A percentile compares a stretch with the other conserved stretches of the same genome.
phyloP scores from a whole-genome alignment of 2,329 filamentous ascomycete species.

The Fusarium chaquense region DNA sequence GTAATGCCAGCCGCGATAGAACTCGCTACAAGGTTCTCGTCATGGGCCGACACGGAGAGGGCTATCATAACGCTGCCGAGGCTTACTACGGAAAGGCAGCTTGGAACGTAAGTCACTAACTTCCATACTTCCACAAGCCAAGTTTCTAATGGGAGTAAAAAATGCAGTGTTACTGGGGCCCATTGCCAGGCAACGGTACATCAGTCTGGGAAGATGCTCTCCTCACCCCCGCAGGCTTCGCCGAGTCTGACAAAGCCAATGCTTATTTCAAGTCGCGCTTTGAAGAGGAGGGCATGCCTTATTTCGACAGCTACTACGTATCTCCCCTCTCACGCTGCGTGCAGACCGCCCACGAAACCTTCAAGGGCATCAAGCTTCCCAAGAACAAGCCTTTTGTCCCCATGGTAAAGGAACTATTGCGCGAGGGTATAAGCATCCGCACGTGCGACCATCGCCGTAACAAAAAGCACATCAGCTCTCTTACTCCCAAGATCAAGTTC shows the following conservation, averaged over 20 bases:
- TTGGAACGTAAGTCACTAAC: slow-evolving; percentile 69
- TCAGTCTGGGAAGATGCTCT: slow-evolving; percentile 72
- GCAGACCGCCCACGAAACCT: slow-evolving; percentile 72
- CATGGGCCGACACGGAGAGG: slow-evolving; percentile 77
- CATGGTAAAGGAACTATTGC: slow-evolving; percentile 71
- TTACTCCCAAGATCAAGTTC: slow-evolving; percentile 66
- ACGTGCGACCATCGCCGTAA: slow-evolving; percentile 74
- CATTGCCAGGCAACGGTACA: slow-evolving; percentile 72
- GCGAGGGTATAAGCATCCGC: slow-evolving; percentile 75
- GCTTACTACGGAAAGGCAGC: slow-evolving; percentile 74
- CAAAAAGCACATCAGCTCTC: slow-evolving; percentile 63
- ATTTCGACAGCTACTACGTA: slow-evolving; percentile 73
- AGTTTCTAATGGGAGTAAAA: background rate
- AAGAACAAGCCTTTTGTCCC: slow-evolving; percentile 65
- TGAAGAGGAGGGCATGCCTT: slow-evolving; percentile 64
- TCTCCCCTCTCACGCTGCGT: slow-evolving; percentile 73
- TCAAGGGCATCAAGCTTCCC: slow-evolving; percentile 65
- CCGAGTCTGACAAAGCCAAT: slow-evolving; percentile 69
- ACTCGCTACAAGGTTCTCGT: slow-evolving; percentile 74
- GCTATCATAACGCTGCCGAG: slow-evolving; percentile 73
- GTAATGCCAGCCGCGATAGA: slow-evolving; percentile 54
- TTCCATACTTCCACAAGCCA: background rate
- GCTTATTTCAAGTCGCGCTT: slow-evolving; percentile 70
- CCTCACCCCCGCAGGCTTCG: slow-evolving; percentile 68
- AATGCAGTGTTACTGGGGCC: slow-evolving; percentile 72